Evolutionary conservation across 1,284 basidiomycete species (phyloP), one percentile per base, ranked within the genome.

Genomic region (Sutorius eximius): DNA sequence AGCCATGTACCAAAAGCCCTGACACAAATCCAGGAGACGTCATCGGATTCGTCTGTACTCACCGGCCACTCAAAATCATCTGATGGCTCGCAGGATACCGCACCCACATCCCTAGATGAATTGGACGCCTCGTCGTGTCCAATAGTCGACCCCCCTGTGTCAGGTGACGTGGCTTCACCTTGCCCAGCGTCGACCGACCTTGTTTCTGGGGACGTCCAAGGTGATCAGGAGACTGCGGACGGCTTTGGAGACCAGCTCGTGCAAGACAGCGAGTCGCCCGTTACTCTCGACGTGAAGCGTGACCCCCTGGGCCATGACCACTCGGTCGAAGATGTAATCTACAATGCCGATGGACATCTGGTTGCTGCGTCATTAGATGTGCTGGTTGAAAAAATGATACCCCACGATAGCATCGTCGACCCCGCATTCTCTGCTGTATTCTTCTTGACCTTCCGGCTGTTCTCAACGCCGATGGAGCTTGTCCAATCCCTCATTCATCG

Each of bases 391-490:
- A 93, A 92, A 75, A 90, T 99, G 87, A 96, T 95, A n/a, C 92
- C 95, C 3, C 92, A 96, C 67, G 93, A 95, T 65, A 87, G 87
- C 46, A 83, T 92, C 47, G 90, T 92, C 32, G 95, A 98, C 63
- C 79, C 87, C 16, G 84, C 85, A 0, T 95, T 98, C 68, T 82
- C 87, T 24, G 84, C 87, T 1, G 89, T 95, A 16, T 98, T 99
- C 77, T 96, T 95, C 79, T 78, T 95, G 66, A 97, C 95, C 1
- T 99, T 99, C 80, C 85, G 96, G n/a, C 75, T 98, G 59, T 98
- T 98, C 73, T 86, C 90, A 1, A 85, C 87, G 0, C 91, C 96
- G 1, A 55, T 73, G 8, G 87, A 91, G 55, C 82, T 99, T 30
- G 81, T 91, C 2, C 82, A 89, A 11, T 80, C 86, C 0, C 75